Base-by-base conservation (phyloP, 345 rosid genomes). In the Eucalyptus camaldulensis region DNA sequence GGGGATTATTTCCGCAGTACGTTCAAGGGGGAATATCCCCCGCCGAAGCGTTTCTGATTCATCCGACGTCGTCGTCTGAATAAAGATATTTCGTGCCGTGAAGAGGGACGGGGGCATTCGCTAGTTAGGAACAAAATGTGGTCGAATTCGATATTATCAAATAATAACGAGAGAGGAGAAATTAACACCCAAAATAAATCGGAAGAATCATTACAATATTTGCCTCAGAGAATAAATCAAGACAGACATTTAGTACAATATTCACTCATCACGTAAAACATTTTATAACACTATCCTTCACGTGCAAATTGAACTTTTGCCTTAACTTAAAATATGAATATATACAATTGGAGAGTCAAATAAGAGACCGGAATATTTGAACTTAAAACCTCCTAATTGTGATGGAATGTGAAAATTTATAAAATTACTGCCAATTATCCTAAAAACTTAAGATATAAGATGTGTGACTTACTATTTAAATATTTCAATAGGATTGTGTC, bases 221-320 rank as follows among this genome's bases (percentile, higher is more conserved):
- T 2, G 0, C 62, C 29, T 56, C 1, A 0, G 1, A 56, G 6
- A 56, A 56, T 2, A 56, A 12, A 29, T 27, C 33, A 1, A 62
- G 16, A 62, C 2, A 1, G 4, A 3, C 33, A 3, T 62, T 3
- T 4, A 0, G 0, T 1, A 27, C 15, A 25, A 29, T 65, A n/a
- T 7, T 29, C 0, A 7, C n/a, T 14, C 10, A 8, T 14, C 72
- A 1, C 6, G 0, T 14, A 14, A 65, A 4, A 65, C 8, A 53
- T 53, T 3, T 53, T 53, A 19, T 3, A 53, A 4, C 5, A 1
- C 0, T 19, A 0, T 17, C 0, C 0, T 53, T 17, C 2, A 7
- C 0, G 0, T 8, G 1, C 21, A 51, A 51, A 51, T 1, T 3
- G 22, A 51, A 51, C 54, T 51, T 51, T 16, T 51, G 1, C 1